These are phyloP conservation scores for Penicillium canariense DNA, from an alignment of 495 filamentous ascomycete genomes.

Conservation along the genomic window DNA sequence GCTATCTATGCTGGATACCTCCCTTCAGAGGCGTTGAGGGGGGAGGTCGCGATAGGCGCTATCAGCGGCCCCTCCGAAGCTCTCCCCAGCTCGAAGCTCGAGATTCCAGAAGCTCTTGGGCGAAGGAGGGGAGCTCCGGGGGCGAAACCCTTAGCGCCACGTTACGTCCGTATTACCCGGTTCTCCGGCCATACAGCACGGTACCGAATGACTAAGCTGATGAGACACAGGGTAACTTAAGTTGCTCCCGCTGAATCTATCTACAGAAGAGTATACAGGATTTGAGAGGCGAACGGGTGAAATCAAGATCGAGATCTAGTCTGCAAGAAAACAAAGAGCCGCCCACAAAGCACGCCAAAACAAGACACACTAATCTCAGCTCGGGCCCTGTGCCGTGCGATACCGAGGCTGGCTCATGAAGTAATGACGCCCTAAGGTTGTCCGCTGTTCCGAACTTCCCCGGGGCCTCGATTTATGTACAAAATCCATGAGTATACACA, in stretches of 20 bases:
- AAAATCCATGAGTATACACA: no score
- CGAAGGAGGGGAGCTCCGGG: conserved; percentile 31
- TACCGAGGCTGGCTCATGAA: not conserved
- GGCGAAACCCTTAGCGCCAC: conserved; percentile 26
- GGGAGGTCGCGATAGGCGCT: conserved; percentile 22
- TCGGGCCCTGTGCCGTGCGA: not conserved
- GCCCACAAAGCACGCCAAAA: not conserved
- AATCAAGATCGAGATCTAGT: not conserved
- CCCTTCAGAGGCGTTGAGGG: not conserved
- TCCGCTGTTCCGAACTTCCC: no score
- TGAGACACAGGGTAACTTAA: no score
- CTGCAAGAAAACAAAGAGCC: not conserved
- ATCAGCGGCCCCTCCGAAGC: conserved; percentile 36
- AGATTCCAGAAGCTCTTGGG: conserved; percentile 27
- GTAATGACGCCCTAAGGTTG: no score
- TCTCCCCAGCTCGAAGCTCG: conserved; percentile 27
- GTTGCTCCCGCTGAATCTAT: no score
- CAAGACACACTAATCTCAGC: not conserved
- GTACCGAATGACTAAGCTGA: no score
- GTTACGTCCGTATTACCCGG: conserved; percentile 11
- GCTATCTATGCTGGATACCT: not conserved
- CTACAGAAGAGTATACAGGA: not conserved
- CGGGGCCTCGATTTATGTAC: no score
- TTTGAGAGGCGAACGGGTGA: no score
- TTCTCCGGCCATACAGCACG: not conserved